Conservation (phyloP, 306 rosid species). For the Pueraria montana region DNA sequence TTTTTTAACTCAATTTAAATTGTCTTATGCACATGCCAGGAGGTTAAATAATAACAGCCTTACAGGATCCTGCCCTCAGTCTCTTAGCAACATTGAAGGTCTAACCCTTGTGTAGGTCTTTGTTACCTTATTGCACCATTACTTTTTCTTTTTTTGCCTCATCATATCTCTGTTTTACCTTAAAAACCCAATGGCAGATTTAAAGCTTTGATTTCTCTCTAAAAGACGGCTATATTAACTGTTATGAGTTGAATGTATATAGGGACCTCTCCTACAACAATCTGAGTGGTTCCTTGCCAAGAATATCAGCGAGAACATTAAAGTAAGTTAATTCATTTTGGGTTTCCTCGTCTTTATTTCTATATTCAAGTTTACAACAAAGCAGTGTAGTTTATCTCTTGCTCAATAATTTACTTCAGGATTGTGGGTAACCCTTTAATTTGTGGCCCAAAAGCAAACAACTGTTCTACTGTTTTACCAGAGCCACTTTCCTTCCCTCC, state of each 20-base stretch:
- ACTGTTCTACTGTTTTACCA: slow-evolving; percentile 83
- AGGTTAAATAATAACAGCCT: slow-evolving; percentile 95
- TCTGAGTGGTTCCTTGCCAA: slow-evolving; percentile 88
- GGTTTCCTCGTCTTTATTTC: slow-evolving; percentile 10
- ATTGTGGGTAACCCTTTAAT: slow-evolving; percentile 90
- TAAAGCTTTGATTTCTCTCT: slow-evolving; percentile 35
- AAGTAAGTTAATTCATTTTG: slow-evolving; percentile 72
- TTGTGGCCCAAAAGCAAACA: slow-evolving; percentile 82
- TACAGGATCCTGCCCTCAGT: slow-evolving; percentile 82
- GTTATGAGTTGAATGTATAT: slow-evolving; percentile 44
- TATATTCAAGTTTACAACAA: slow-evolving; percentile 24
- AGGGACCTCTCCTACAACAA: slow-evolving; percentile 98
- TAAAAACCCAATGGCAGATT: neutral
- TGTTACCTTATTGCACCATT: slow-evolving; percentile 32
- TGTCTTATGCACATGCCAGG: slow-evolving; percentile 68
- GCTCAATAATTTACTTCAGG: slow-evolving; percentile 53
- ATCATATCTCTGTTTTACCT: slow-evolving; percentile 1
- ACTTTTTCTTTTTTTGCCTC: neutral
- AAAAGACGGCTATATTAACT: neutral
- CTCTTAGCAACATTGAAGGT: slow-evolving; percentile 80
- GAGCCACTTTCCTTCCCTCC: slow-evolving; percentile 96
- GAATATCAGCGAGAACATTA: slow-evolving; percentile 91
- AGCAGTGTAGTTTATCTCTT: slow-evolving; percentile 11
- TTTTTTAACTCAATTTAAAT: slow-evolving; percentile 45
- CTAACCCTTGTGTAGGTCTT: slow-evolving; percentile 90